Evolutionary conservation across 371 early-diverging fungal genomes (phyloP).

Genomic region (Mucor sp.): DNA sequence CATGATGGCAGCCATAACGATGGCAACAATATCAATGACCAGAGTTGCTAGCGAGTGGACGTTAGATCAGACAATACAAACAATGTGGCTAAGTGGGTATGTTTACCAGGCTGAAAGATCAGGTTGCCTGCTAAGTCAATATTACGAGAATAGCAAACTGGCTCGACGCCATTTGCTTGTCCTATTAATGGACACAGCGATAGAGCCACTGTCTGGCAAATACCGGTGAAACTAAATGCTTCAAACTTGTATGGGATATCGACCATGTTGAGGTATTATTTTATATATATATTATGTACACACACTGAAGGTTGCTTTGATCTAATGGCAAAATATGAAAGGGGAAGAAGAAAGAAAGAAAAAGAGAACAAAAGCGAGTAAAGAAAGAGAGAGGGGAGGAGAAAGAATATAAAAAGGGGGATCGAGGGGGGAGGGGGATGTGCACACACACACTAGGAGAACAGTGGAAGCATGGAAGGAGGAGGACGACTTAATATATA

Average conservation of each 20-base stretch:
- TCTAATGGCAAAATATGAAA: not conserved
- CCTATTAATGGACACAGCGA: conserved; percentile 91
- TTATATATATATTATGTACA: not conserved
- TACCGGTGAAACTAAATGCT: conserved; percentile 85
- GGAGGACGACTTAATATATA: not conserved
- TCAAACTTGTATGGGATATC: conserved; percentile 54
- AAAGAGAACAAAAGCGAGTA: conserved; percentile 2
- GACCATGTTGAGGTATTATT: conserved; percentile 26
- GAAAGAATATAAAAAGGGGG: not conserved
- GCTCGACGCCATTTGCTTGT: conserved; percentile 74
- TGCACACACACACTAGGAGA: not conserved
- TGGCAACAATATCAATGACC: conserved; percentile 87
- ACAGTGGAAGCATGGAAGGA: not conserved
- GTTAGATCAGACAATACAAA: not conserved
- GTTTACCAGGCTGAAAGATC: conserved; percentile 88
- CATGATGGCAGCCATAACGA: conserved; percentile 97
- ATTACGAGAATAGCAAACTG: conserved; percentile 92
- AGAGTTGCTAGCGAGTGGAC: conserved; percentile 61
- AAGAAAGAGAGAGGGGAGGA: conserved; percentile 3
- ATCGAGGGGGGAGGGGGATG: not conserved
- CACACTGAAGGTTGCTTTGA: not conserved
- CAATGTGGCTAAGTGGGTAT: not conserved
- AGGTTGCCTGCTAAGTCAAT: conserved; percentile 78
- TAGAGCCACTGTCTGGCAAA: conserved; percentile 83
- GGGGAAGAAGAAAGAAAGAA: conserved; percentile 8